These are phyloP conservation scores for Iris pallida DNA, from an alignment of 116 monocot species.

Conservation along the genomic window DNA sequence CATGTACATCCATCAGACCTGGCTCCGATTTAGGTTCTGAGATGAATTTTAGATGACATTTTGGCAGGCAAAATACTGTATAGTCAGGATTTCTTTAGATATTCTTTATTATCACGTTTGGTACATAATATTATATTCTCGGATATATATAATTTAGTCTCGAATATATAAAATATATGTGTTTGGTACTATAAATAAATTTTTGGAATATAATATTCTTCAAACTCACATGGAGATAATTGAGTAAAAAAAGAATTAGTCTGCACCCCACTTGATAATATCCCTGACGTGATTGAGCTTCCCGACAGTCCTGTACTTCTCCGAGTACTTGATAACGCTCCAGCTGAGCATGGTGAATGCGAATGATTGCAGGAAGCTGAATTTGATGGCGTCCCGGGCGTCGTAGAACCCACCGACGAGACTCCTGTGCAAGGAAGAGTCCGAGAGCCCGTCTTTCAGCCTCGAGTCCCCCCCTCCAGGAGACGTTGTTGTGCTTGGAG, in stretches of 20 bases:
- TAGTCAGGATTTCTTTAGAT: no score
- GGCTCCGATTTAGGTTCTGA: no score
- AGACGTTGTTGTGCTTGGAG: conserved; percentile 81
- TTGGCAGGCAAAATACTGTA: no score
- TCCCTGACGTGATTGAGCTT: conserved; percentile 74
- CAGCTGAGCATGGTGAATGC: conserved; percentile 92
- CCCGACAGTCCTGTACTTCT: conserved; percentile 75
- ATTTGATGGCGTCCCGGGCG: conserved; percentile 89
- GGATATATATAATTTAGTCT: no score
- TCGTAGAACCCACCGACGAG: conserved; percentile 90
- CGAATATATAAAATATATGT: no score
- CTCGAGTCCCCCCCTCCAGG: conserved; percentile 89
- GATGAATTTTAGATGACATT: no score
- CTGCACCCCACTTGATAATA: conserved; percentile 88
- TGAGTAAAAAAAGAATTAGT: conserved; percentile 87
- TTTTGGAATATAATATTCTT: no score
- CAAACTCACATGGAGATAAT: no score
- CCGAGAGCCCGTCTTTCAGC: conserved; percentile 81
- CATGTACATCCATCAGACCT: no score
- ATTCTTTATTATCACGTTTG: no score
- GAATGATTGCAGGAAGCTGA: conserved; percentile 84
- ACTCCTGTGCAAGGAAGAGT: conserved; percentile 38
- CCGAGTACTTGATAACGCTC: conserved; percentile 95
- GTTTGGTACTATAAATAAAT: no score
- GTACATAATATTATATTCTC: no score